A percentile compares a stretch with the other conserved stretches of the same genome.
Evolutionary conservation across 192 early-diverging fungal species (phyloP).

Genomic region (Allomyces javanicus): DNA sequence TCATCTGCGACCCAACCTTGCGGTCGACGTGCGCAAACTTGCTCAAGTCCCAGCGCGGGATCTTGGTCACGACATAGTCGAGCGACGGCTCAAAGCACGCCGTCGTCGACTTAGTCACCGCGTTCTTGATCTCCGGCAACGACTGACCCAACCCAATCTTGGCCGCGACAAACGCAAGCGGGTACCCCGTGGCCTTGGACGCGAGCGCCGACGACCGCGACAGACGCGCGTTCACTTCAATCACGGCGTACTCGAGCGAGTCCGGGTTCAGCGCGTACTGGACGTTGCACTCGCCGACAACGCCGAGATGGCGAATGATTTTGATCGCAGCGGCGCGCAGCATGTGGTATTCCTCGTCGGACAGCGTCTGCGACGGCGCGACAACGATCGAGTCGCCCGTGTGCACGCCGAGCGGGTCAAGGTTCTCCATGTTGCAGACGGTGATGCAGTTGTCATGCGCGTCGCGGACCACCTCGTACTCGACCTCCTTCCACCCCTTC

Average conservation of each 20-base stretch:
- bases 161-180: constrained; percentile 90
- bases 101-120: constrained; percentile 79
- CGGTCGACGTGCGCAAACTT: constrained; percentile 84
- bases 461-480: constrained; percentile 98
- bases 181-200: constrained; percentile 95
- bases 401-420: constrained; percentile 94
- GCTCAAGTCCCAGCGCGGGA: constrained; percentile 89
- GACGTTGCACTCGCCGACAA: constrained; percentile 96
- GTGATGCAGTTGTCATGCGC: constrained; percentile 94
- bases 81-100: constrained; percentile 94
- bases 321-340: constrained; percentile 86
- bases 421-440: constrained; percentile 99
- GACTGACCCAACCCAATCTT: constrained; percentile 86
- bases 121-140: constrained; percentile 68
- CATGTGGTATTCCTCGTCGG: constrained; percentile 92
- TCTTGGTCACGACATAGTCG: constrained; percentile 91
- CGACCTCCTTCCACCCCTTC: constrained; percentile 99
- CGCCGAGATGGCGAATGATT: constrained; percentile 85
- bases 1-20: constrained; percentile 77
- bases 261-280: constrained; percentile 90
- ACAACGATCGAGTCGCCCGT: constrained; percentile 99
- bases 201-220: constrained; percentile 72
- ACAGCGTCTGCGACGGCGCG: constrained; percentile 84
- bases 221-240: constrained; percentile 95
- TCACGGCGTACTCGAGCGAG: constrained; percentile 72